Percentiles rank a stretch among this genome's conserved stretches.
Evolutionary conservation across 192 early-diverging fungal genomes (phyloP).

Genomic region (Entomortierella chlamydospora): DNA sequence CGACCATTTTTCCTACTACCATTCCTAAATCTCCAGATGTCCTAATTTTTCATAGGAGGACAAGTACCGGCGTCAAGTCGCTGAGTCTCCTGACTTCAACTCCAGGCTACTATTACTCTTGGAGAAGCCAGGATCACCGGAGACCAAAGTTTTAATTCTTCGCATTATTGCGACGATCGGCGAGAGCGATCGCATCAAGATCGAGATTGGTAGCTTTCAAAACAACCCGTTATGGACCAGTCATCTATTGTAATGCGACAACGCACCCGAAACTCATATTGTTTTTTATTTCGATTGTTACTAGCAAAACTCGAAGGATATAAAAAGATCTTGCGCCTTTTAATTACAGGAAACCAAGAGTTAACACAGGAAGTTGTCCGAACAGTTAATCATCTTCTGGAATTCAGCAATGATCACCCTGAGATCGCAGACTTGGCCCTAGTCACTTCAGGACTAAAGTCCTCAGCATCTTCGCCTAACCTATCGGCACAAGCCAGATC

Average conservation of each 20-base stretch:
- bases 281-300: not conserved
- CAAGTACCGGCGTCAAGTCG: slow-evolving; percentile 44
- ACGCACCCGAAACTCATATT: not conserved
- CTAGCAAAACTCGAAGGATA: slow-evolving; percentile 49
- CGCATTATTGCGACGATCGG: slow-evolving; percentile 51
- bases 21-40: not conserved
- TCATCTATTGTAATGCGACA: not conserved
- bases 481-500: slow-evolving; percentile 4
- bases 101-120: slow-evolving; percentile 36
- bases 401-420: slow-evolving; percentile 40
- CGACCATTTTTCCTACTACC: not conserved
- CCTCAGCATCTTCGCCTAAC: slow-evolving; percentile 8
- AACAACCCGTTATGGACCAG: not conserved
- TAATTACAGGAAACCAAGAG: slow-evolving; percentile 42
- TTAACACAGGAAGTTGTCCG: slow-evolving; percentile 51
- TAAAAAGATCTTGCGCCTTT: slow-evolving; percentile 53
- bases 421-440: slow-evolving; percentile 23
- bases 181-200: slow-evolving; percentile 54
- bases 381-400: slow-evolving; percentile 53
- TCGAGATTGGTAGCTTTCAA: slow-evolving; percentile 39
- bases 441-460: slow-evolving; percentile 20
- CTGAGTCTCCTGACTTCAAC: slow-evolving; percentile 47
- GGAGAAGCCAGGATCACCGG: slow-evolving; percentile 40
- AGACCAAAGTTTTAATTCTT: slow-evolving; percentile 40
- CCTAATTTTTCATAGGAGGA: slow-evolving; percentile 28